phyloP scores from a whole-genome alignment of 176 grass and related monocot species.

The Oryza australiensis region DNA sequence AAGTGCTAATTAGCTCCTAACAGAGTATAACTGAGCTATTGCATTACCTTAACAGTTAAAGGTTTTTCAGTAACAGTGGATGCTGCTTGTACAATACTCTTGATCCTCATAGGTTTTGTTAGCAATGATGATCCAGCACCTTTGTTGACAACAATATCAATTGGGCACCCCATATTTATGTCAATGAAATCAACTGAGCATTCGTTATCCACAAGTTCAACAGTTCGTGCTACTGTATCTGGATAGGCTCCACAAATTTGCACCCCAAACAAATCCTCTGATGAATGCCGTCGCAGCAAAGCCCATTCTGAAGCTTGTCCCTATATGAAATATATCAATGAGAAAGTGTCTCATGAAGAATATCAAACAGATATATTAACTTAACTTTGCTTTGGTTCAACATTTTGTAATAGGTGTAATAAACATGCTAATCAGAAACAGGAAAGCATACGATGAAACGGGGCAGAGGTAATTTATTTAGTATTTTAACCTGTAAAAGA shows the following conservation, averaged over 20 bases:
- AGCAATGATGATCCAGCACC: constrained; percentile 89
- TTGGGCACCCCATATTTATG: constrained; percentile 98
- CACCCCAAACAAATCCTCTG: constrained; percentile 89
- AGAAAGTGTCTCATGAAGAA: not conserved
- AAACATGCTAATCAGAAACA: constrained; percentile 15
- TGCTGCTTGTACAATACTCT: constrained; percentile 78
- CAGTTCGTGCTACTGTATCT: constrained; percentile 70
- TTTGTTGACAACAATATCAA: constrained; percentile 86
- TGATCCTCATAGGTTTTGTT: constrained; percentile 82
- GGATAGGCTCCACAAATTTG: constrained; percentile 95
- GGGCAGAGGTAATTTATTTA: constrained; percentile 4
- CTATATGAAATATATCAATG: constrained; percentile 52
- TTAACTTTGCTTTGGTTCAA: constrained; percentile 5
- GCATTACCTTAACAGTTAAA: constrained; percentile 82
- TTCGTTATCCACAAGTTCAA: constrained; percentile 84
- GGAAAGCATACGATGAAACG: constrained; percentile 6
- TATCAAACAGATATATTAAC: constrained; percentile 2
- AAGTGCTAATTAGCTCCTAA: not conserved
- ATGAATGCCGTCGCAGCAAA: constrained; percentile 77
- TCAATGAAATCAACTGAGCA: constrained; percentile 87
- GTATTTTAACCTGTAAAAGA: constrained; percentile 77
- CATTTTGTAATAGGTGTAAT: not conserved
- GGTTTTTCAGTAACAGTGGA: constrained; percentile 58
- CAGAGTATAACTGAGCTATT: not conserved
- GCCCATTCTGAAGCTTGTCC: constrained; percentile 98